Evolutionary conservation across 2,329 filamentous ascomycete species (phyloP).

Genomic region (Pyricularia pennisetigena): DNA sequence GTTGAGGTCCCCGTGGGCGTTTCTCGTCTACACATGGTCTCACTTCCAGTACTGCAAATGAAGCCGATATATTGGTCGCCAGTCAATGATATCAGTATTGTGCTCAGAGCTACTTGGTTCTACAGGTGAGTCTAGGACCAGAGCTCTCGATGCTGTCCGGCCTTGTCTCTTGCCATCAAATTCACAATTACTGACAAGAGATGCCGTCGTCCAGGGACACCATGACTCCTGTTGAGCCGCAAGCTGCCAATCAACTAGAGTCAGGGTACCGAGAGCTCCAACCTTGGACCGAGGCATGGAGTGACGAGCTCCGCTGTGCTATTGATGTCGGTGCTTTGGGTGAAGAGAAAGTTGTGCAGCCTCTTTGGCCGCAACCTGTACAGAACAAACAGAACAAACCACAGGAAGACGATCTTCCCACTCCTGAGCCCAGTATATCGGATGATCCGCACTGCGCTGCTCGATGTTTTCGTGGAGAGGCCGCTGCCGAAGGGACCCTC

Average conservation of each 20-base stretch:
- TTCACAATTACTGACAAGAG: neutral
- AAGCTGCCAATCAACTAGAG: conserved; percentile 85
- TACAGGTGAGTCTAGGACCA: conserved; percentile 35
- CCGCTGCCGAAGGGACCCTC: conserved; percentile 42
- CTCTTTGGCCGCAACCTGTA: conserved; percentile 58
- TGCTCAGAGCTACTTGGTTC: conserved; percentile 90
- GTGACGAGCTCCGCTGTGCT: conserved; percentile 81
- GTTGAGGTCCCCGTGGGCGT: conserved; percentile 72
- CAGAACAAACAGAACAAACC: conserved; percentile 19
- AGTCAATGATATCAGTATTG: conserved; percentile 75
- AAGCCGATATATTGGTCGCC: conserved; percentile 98
- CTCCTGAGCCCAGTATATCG: conserved; percentile 31
- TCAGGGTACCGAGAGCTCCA: conserved; percentile 79
- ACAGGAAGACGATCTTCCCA: conserved; percentile 15
- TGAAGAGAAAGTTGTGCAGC: conserved; percentile 83
- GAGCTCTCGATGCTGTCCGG: neutral
- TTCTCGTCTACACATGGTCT: conserved; percentile 82
- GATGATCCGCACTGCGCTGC: conserved; percentile 49
- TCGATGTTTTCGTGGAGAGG: conserved; percentile 49
- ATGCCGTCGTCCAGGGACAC: conserved; percentile 50
- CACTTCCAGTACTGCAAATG: conserved; percentile 75
- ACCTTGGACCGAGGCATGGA: conserved; percentile 88
- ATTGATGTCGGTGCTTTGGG: conserved; percentile 81
- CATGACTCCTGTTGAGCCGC: conserved; percentile 79
- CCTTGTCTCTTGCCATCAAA: neutral